Conservation (phyloP, 2,329 filamentous ascomycete genomes). For the Verticillium nubilum region DNA sequence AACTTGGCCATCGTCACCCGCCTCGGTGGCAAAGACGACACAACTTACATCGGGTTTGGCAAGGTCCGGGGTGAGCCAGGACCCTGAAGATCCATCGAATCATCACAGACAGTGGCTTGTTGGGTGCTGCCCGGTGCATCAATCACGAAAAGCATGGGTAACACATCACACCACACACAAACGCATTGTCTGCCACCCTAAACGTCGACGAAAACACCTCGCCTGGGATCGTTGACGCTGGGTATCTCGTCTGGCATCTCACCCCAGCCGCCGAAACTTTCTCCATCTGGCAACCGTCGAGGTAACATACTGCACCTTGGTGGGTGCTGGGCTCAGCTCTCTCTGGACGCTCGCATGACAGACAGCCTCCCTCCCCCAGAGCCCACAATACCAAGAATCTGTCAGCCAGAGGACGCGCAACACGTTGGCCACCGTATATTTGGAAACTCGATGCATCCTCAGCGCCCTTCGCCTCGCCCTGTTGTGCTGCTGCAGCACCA, state of each 20-base stretch:
- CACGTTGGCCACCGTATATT: background rate
- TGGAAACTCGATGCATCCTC: background rate
- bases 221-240: background rate
- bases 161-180: background rate
- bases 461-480: background rate
- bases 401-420: background rate
- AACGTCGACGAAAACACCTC: background rate
- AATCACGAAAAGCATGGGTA: background rate
- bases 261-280: background rate
- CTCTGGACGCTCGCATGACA: background rate
- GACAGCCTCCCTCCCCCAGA: background rate
- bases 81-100: conserved; percentile 3
- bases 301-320: too few species aligned
- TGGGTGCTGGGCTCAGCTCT: too few species aligned
- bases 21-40: background rate
- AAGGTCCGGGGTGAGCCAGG: background rate
- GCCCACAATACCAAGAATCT: background rate
- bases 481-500: background rate
- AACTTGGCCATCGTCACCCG: background rate
- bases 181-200: background rate
- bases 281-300: background rate
- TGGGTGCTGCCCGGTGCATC: background rate
- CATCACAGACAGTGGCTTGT: background rate
- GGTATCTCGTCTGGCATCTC: background rate
- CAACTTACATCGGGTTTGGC: background rate